Conservation (phyloP, 2,329 filamentous ascomycete species). For the Colletotrichum navitas region DNA sequence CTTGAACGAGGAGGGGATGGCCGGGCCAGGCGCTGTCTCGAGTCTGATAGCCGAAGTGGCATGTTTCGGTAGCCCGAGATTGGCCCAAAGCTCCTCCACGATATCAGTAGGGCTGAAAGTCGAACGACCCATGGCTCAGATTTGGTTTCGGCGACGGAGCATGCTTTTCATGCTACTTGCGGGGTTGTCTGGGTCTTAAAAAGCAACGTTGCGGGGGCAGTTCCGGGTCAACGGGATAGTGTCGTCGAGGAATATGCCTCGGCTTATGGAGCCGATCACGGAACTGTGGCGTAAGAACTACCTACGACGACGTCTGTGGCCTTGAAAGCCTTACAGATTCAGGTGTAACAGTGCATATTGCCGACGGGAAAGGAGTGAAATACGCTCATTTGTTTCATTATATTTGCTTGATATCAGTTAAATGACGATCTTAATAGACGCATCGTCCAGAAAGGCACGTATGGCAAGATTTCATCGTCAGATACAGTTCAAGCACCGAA, state of each 20-base stretch:
- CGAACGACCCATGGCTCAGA: not conserved
- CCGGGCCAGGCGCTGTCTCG: not conserved
- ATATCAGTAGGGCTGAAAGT: slow-evolving; percentile 1
- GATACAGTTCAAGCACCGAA: not conserved
- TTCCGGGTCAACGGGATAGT: not conserved
- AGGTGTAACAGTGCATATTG: not conserved
- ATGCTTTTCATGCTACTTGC: not conserved
- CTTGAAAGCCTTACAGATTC: not conserved
- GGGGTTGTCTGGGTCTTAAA: not conserved
- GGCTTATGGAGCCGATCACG: not conserved
- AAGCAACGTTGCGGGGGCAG: not conserved
- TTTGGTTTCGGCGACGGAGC: not conserved
- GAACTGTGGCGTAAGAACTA: not conserved
- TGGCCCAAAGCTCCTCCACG: not conserved
- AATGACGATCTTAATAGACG: no score
- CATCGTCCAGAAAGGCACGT: not conserved
- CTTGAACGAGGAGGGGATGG: slow-evolving; percentile 64
- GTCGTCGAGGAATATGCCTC: not conserved
- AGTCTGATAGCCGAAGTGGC: not conserved
- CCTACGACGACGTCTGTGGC: not conserved
- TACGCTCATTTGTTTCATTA: not conserved
- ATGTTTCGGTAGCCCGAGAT: not conserved
- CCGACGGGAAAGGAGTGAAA: not conserved
- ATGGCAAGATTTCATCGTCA: not conserved
- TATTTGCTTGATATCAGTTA: not conserved